Evolutionary conservation across 2,329 filamentous ascomycete species (phyloP), one percentile per base, ranked within the genome.

Genomic region (Pseudogymnoascus verrucosus): DNA sequence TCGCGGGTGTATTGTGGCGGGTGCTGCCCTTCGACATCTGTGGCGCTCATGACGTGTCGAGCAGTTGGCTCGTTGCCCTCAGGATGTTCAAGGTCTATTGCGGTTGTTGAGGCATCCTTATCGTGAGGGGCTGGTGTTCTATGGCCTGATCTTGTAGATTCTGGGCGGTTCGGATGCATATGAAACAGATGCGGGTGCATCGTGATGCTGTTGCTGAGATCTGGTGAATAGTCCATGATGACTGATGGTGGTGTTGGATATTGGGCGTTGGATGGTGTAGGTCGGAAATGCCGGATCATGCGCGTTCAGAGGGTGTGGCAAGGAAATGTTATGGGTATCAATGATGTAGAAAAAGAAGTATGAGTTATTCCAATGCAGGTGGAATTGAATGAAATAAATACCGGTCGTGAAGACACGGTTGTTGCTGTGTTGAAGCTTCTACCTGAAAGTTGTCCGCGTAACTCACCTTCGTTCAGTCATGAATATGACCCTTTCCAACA

Each of bases 21-120:
- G 19, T 67, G 63, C 71, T 73, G 70, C 7, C 68, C 69, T 70
- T 83, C 80, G 64, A 80, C 74, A 65, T 82, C 80, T 44, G 68
- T 70, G 66, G 69, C 65, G 12, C 62, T 63, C 26, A 67, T 66
- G 26, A 62, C 39, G 61, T 72, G 68, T 60, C 71, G 67, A 11
- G 72, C 66, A 44, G 71, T 67, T 7, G 71, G 68, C 40, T 72
- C 71, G 60, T 69, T 62, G 19, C 69, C 66, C 64, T 74, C 72
- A 60, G 51, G 37, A 36, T 64, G 57, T 11, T 69, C 60, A 14
- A 69, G 64, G 63, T 80, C 78, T 47, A 79, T 69, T n/a, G 76
- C 78, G 4, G 77, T 79, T 51, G 74, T 77, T 12, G 74, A 74
- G 40, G 68, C 77, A 40, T 74, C 75, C 44, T 74, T 75, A 51